These are phyloP conservation scores for Penicillium oxalicum DNA, from an alignment of 2,329 filamentous ascomycete genomes.

Conservation along the genomic window DNA sequence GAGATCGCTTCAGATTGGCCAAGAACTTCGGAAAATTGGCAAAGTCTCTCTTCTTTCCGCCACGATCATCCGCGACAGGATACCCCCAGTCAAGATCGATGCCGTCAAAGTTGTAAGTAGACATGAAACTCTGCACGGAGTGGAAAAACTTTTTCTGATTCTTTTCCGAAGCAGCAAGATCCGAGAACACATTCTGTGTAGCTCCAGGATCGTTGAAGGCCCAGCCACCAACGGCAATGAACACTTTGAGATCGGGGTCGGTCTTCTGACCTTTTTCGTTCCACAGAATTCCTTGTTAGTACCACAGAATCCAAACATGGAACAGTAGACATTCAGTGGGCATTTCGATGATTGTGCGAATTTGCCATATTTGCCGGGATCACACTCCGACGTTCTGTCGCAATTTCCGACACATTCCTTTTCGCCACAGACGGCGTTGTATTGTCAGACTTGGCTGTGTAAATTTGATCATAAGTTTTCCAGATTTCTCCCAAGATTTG, in stretches of 20 bases:
- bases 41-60: slow-evolving; percentile 33
- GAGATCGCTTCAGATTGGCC: background rate
- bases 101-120: slow-evolving; percentile 40
- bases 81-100: slow-evolving; percentile 45
- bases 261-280: slow-evolving; percentile 23
- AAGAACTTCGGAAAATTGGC: slow-evolving; percentile 23
- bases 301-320: slow-evolving; percentile 5
- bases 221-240: slow-evolving; percentile 22
- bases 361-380: slow-evolving; percentile 18
- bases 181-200: slow-evolving; percentile 13
- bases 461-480: background rate
- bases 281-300: slow-evolving; percentile 7
- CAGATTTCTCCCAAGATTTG: background rate
- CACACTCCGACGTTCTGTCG: slow-evolving; percentile 21
- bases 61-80: slow-evolving; percentile 32
- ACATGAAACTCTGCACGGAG: slow-evolving; percentile 8
- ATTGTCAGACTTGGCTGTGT: background rate
- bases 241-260: slow-evolving; percentile 13
- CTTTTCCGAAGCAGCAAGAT: slow-evolving; percentile 11
- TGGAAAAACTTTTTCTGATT: background rate
- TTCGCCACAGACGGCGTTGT: background rate
- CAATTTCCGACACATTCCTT: slow-evolving; percentile 14
- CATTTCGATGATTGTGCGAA: slow-evolving; percentile 13
- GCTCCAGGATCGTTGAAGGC: slow-evolving; percentile 21
- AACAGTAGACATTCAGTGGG: slow-evolving; percentile 30